A percentile compares a stretch with the other conserved stretches of the same genome.
Conservation (phyloP, 495 filamentous ascomycete genomes). For the Parachaetomium inaequale region DNA sequence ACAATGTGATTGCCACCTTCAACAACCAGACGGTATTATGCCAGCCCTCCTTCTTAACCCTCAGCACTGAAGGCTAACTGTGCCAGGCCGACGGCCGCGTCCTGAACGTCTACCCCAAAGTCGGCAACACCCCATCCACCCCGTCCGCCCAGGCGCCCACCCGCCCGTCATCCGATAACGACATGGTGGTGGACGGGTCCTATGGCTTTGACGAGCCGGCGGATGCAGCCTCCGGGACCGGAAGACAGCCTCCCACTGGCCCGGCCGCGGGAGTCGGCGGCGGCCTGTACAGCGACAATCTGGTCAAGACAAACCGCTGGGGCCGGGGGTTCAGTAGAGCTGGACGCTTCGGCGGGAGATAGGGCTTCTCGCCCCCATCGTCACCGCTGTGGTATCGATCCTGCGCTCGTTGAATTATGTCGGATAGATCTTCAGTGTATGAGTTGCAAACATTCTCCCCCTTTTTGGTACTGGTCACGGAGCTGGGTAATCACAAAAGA, state of each 20-base stretch:
- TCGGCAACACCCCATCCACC: slow-evolving; percentile 27
- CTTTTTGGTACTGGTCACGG: neutral
- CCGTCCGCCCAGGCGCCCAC: neutral
- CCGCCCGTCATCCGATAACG: neutral
- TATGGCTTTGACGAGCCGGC: slow-evolving; percentile 20
- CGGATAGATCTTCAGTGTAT: neutral
- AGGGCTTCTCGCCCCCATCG: neutral
- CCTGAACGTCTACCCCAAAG: slow-evolving; percentile 70
- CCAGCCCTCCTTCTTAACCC: neutral
- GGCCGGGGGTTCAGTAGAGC: slow-evolving; percentile 15
- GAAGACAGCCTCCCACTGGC: neutral
- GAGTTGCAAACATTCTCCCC: neutral
- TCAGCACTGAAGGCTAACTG: slow-evolving; percentile 12
- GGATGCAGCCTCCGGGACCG: neutral
- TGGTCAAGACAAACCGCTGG: slow-evolving; percentile 19
- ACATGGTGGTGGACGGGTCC: slow-evolving; percentile 18
- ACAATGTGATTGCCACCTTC: slow-evolving; percentile 76
- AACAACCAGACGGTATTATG: slow-evolving; percentile 80
- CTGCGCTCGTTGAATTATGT: neutral
- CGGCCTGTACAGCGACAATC: slow-evolving; percentile 16
- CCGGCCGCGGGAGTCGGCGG: slow-evolving; percentile 7
- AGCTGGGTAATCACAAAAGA: neutral
- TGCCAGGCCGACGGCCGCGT: slow-evolving; percentile 78
- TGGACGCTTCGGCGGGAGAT: slow-evolving; percentile 3
- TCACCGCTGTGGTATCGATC: neutral